These are phyloP conservation scores for Scedosporium boydii DNA, from an alignment of 2,329 filamentous ascomycete genomes.

Conservation along the genomic window DNA sequence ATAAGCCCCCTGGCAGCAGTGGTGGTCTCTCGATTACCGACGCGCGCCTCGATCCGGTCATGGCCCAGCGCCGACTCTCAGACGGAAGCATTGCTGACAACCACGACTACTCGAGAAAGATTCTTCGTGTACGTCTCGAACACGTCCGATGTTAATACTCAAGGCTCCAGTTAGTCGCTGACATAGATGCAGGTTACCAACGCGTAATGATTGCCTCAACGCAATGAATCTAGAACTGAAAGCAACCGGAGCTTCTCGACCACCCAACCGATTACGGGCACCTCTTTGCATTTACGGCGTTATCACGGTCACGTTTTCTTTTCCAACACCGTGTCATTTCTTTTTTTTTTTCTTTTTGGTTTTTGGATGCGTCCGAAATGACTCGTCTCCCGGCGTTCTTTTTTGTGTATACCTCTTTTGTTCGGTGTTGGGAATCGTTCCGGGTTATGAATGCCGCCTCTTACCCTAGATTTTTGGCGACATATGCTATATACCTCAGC, in stretches of 20 bases:
- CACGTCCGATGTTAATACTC: neutral
- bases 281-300: slow-evolving; percentile 5
- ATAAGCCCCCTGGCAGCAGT: slow-evolving; percentile 52
- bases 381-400: slow-evolving; percentile 1
- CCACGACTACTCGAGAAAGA: slow-evolving; percentile 91
- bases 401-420: slow-evolving; percentile 1
- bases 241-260: neutral
- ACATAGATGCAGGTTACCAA: slow-evolving; percentile 41
- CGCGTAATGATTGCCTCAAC: slow-evolving; percentile 30
- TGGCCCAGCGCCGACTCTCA: slow-evolving; percentile 77
- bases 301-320: neutral
- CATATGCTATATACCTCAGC: neutral
- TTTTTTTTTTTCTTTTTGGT: neutral
- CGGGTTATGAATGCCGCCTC: neutral
- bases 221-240: neutral
- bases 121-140: slow-evolving; percentile 68
- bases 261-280: neutral
- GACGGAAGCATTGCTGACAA: slow-evolving; percentile 96
- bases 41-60: slow-evolving; percentile 75
- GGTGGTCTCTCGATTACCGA: slow-evolving; percentile 66
- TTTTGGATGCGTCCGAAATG: neutral
- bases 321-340: neutral
- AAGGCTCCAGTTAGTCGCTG: slow-evolving; percentile 8
- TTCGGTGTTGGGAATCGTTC: neutral
- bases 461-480: neutral